phyloP scores from a whole-genome alignment of 176 grass and related monocot genomes.

The Rhynchospora tenuis region DNA sequence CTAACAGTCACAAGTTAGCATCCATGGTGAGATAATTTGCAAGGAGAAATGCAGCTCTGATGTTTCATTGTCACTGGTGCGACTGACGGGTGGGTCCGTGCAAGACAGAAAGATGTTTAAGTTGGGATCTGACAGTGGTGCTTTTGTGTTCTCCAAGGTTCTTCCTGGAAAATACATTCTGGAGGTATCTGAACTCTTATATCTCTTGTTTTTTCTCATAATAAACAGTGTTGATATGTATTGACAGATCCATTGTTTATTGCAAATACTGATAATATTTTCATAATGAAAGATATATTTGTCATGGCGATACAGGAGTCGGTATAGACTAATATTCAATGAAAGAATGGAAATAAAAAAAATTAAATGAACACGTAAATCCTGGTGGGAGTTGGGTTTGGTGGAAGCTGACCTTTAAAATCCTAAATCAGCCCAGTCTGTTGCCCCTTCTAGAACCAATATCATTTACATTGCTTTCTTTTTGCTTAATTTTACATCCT shows the following conservation, averaged over 20 bases:
- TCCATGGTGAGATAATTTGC: slow-evolving; percentile 77
- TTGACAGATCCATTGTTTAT: background rate
- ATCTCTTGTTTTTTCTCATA: background rate
- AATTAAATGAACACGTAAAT: background rate
- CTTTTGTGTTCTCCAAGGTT: slow-evolving; percentile 78
- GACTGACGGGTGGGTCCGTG: slow-evolving; percentile 40
- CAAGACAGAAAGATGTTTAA: slow-evolving; percentile 57
- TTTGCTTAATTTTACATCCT: background rate
- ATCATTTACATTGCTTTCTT: background rate
- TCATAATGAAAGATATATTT: background rate
- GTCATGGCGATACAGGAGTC: background rate
- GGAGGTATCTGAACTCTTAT: slow-evolving; percentile 37
- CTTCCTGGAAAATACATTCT: slow-evolving; percentile 94
- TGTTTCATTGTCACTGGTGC: slow-evolving; percentile 66
- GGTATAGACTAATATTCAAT: background rate
- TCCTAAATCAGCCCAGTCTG: background rate
- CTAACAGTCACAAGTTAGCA: slow-evolving; percentile 80
- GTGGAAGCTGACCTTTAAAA: background rate
- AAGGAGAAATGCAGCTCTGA: slow-evolving; percentile 77
- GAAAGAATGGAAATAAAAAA: background rate
- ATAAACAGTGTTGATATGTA: background rate
- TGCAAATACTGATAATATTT: background rate
- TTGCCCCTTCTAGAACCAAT: background rate
- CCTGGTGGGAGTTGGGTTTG: background rate
- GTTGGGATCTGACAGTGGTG: slow-evolving; percentile 52